A percentile compares a stretch with the other conserved stretches of the same genome.
phyloP scores from a whole-genome alignment of 2,329 filamentous ascomycete species.

The Nannizziopsis arthrosporioides region DNA sequence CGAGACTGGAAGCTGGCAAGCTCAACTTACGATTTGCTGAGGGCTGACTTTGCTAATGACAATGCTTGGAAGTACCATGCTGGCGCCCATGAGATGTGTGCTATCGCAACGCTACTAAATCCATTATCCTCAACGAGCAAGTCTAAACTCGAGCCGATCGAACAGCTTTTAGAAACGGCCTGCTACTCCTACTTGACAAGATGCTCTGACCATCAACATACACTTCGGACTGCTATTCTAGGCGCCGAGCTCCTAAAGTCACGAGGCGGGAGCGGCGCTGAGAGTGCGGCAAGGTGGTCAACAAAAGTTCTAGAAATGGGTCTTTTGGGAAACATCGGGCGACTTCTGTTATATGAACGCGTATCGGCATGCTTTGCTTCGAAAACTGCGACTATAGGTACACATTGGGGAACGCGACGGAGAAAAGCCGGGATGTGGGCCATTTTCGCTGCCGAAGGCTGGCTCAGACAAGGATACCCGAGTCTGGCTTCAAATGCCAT shows the following conservation, averaged over 20 bases:
- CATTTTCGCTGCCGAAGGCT: slow-evolving; percentile 68
- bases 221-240: slow-evolving; percentile 63
- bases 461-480: slow-evolving; percentile 65
- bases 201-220: slow-evolving; percentile 66
- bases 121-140: slow-evolving; percentile 62
- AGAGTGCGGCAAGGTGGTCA: slow-evolving; percentile 80
- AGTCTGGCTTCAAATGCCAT: slow-evolving; percentile 69
- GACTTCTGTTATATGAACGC: slow-evolving; percentile 74
- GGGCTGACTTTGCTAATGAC: slow-evolving; percentile 81
- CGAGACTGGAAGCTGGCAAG: slow-evolving; percentile 89
- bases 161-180: slow-evolving; percentile 78
- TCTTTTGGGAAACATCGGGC: slow-evolving; percentile 61
- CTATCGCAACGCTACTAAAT: slow-evolving; percentile 67
- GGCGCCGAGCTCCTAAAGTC: slow-evolving; percentile 72
- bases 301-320: slow-evolving; percentile 66
- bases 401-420: slow-evolving; percentile 57
- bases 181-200: slow-evolving; percentile 86
- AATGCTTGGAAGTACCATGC: slow-evolving; percentile 97
- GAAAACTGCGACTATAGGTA: slow-evolving; percentile 54
- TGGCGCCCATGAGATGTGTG: slow-evolving; percentile 89
- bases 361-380: slow-evolving; percentile 73
- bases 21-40: slow-evolving; percentile 80
- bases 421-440: slow-evolving; percentile 88
- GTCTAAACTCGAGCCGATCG: slow-evolving; percentile 65
- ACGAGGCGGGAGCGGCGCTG: slow-evolving; percentile 65